Evolutionary conservation across 1,284 basidiomycete species (phyloP), one percentile per base, ranked within the genome.

Genomic region (Termitomyces sp.): DNA sequence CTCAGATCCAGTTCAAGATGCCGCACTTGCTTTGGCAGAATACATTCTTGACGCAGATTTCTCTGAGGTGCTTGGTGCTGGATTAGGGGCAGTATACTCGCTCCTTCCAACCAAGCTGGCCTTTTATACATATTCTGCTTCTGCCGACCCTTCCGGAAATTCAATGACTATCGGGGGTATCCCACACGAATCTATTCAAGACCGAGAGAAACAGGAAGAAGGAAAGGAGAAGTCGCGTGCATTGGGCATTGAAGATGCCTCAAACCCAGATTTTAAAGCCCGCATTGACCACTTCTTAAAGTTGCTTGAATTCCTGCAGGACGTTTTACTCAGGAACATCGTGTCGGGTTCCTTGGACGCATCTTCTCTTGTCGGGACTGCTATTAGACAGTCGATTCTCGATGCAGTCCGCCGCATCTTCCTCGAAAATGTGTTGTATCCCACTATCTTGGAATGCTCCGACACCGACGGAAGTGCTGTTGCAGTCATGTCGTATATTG

Each of bases 41-140:
- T 97, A 94, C 66, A 91, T 98, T 46, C 79, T 97, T 14, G 91
- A 97, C 63, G 93, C 94, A 7, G 95, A 97, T 71, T 97, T 97
- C 68, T 91, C 93, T 14, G 94, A 98, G 56, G 95, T 99, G 1
- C 81, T 99, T 44, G 93, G 89, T 4, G 97, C 96, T 5, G 93
- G 95, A 13, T 70, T 99, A 9, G 91, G 93, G 1, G 96, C 96
- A 0, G 89, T 96, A 1, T 98, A 96, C 66, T 97, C 94, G 1
- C 70, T 94, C 1, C 74, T 98, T 14, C 95, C 97, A 0, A 84
- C 85, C 14, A 97, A 96, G 68, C 76, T 97, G 35, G 83, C 83
- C 42, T 81, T 91, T 53, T 72, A 77, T 47, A 73, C 79, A 5
- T 75, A 77, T 3, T 63, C 69, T 5, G 67, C 70, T 3, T 63